Evolutionary conservation across 1,139 yeast species (phyloP), one percentile per base, ranked within the genome.

Genomic region (Kodamaea ohmeri): DNA sequence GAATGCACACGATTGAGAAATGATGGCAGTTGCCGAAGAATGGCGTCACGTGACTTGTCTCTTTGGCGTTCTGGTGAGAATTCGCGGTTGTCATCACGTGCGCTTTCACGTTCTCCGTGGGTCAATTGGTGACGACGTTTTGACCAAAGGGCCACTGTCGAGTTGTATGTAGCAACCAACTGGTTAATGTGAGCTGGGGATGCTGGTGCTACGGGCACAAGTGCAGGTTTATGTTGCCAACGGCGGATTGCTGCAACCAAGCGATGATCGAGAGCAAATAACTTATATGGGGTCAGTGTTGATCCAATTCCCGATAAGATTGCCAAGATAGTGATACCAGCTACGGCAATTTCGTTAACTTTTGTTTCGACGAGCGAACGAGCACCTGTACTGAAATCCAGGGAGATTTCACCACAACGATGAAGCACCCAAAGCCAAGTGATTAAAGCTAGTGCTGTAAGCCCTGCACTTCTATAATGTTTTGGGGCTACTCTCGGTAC

Each of bases 321-420:
- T 0, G 90, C 88, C 72, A 84, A 80, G 27, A 81, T 63, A 1
- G 87, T 78, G 18, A 85, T 80, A 1, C 95, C 95, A 12, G 80
- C 71, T 36, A 85, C 71, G 2, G 86, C 80, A 3, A 85, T 63
- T 44, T 83, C 77, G 37, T 83, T 79, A 25, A 81, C 67, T 46
- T 70, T 72, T 35, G 49, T 63, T 49, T 65, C 76, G 36, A 61
- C 50, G 21, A 61, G 56, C 6, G 67, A 52, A 34, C 59, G 44
- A 5, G 59, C 39, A 25, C 49, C 45, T 9, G 37, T 43, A 9
- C 53, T 51, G 39, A 66, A 61, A 7, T 54, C 46, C 24, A 50
- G 60, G 2, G 71, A 58, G 20, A 69, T 51, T 33, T 60, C 60
- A 1, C 75, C 75, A 46, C 66, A 60, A 39, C 60, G 55, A 42